Evolutionary conservation across 495 filamentous ascomycete genomes (phyloP), one percentile per base, ranked within the genome.

Genomic region (Neurospora sp.): DNA sequence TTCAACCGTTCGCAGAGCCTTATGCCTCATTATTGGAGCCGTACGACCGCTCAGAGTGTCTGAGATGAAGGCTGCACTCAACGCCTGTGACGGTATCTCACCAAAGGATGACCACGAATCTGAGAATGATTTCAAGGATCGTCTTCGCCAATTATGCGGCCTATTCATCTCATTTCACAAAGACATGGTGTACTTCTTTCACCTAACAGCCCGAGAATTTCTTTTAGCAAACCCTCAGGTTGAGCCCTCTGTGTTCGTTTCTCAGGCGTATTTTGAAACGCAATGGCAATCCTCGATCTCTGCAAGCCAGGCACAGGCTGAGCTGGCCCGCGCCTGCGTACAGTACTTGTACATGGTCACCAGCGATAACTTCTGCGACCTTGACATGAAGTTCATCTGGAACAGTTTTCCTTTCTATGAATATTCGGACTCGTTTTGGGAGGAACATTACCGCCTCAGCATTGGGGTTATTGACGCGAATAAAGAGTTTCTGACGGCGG

Each of bases 21-120:
- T 87, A 9, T 78, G 80, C 23, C 78, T 85, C 23, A 74, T 87
- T 0, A 20, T 85, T 39, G 83, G 77, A 20, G 85, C 85, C 10
- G 39, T 9, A 59, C 41, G 80, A 37, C 84, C 85, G 0, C 70
- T 87, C n/a, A 79, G 76, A 4, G 23, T 87, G 11, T 2, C 73
- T 31, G 85, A 87, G 72, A 79, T 87, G 77, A 78, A 76, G 4
- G 20, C 1, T 12, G 46, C 46, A 12, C 46, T 27, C 46, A 54
- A 54, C 10, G 10, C n/a, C 46, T 39, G 39, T 81, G 31, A 82
- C 82, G 14, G 39, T 86, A 7, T 78, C 80, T 23, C 72, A 83
- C 20, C 71, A 74, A 71, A 54, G 18, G 39, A 77, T 31, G 42
- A 69, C 9, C 69, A 76, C 38, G 46, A 71, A 39, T 79, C 79